A percentile compares a stretch with the other conserved stretches of the same genome.
Conservation (phyloP, 2,329 filamentous ascomycete species). For the Fusarium stilboides region DNA sequence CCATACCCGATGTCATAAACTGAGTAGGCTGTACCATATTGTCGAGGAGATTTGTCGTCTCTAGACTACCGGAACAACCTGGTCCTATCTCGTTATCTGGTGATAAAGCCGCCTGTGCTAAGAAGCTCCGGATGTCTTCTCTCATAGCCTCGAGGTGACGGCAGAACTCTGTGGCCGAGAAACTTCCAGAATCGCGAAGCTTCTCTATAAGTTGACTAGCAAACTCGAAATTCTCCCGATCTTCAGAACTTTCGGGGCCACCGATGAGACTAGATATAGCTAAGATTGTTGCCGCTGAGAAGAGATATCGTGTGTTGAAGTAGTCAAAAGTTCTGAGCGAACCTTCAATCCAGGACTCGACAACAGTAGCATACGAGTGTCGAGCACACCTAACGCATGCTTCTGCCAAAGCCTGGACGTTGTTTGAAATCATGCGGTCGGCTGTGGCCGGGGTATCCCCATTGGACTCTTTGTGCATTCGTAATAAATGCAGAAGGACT, state of each 20-base stretch:
- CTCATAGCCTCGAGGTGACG: not conserved
- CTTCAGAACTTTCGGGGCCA: not conserved
- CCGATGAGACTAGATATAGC: conserved; percentile 29
- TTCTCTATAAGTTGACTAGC: conserved; percentile 17
- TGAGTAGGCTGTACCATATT: not conserved
- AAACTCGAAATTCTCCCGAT: conserved; percentile 16
- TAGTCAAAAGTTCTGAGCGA: conserved; percentile 29
- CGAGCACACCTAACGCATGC: conserved; percentile 27
- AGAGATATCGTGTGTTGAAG: conserved; percentile 32
- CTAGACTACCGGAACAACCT: not conserved
- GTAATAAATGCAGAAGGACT: not conserved
- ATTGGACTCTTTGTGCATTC: not conserved
- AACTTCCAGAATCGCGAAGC: conserved; percentile 13
- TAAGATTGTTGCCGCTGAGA: conserved; percentile 26
- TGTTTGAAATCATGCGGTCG: not conserved
- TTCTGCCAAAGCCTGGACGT: conserved; percentile 11
- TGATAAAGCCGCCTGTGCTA: not conserved
- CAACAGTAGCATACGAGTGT: conserved; percentile 14
- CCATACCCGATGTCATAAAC: not conserved
- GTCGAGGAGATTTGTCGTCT: not conserved
- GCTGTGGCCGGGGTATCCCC: not conserved
- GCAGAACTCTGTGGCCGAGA: conserved; percentile 10
- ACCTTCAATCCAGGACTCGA: conserved; percentile 29
- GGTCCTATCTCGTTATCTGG: not conserved
- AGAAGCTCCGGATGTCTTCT: not conserved